Evolutionary conservation across 2,329 filamentous ascomycete species (phyloP), one percentile per base, ranked within the genome.

Genomic region (Trichophyton simii): DNA sequence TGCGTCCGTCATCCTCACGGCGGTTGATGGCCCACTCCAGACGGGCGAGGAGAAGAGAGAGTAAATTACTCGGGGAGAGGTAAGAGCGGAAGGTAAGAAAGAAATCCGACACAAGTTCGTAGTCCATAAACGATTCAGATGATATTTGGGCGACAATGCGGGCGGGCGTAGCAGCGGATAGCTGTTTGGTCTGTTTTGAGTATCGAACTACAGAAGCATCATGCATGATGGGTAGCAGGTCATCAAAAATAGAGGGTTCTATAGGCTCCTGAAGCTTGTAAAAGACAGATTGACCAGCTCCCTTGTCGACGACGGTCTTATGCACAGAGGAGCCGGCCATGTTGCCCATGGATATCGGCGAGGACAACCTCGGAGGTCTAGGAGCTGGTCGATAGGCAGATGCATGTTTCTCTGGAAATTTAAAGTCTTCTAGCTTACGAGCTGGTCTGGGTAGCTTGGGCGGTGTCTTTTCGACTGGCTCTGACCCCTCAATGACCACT

Each of bases 131-230:
- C 58, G 85, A 91, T 15, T 94, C 90, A 0, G 94, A 97, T 0
- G 94, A 97, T 65, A 99, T 96, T 75, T 99, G 91, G 11, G 92
- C 91, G 58, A 99, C 89, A 42, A 99, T 84, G 11, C 94, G 87
- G 2, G 91, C 86, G 1, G 92, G 91, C 0, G 91, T 96, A 13
- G 94, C 94, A 38, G 94, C 94, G 34, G 86, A 87, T 20, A 99
- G 91, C 48, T 89, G 83, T 57, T 86, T 85, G 9, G 83, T 84
- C 3, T 79, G 76, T 2, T 85, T 73, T 18, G 89, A 86, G 72
- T 95, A 96, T 62, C 89, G 87, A 22, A 99, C 92, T 62, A 96
- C 85, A 0, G 86, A 79, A 55, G 83, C 82, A 70, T 95, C 85
- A 71, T 97, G 89, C 57, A 92, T 90, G 66, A 90, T 87, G 66